These are phyloP conservation scores for Aspergillus kassunensis DNA, from an alignment of 495 filamentous ascomycete genomes.

Conservation along the genomic window DNA sequence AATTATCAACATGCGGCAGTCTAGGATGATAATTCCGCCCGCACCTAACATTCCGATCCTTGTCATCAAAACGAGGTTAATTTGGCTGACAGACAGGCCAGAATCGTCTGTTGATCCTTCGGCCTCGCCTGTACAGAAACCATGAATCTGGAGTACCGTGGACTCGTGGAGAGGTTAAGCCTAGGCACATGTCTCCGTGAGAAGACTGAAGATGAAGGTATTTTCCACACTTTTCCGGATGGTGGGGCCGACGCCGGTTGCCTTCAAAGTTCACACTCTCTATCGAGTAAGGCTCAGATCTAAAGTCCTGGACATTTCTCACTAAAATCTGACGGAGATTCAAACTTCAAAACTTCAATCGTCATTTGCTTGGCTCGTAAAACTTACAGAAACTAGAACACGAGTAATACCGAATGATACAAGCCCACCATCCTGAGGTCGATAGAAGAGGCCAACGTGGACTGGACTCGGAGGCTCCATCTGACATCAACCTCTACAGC, in stretches of 20 bases:
- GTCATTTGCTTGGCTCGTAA: too few species aligned
- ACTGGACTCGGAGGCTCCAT: not conserved
- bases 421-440: too few species aligned
- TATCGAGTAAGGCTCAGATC: too few species aligned
- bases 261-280: constrained; percentile 10
- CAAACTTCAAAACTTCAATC: too few species aligned
- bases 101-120: constrained; percentile 7
- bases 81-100: not conserved
- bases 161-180: too few species aligned
- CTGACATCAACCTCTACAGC: not conserved
- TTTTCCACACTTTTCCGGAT: constrained; percentile 24
- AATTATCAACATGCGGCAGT: not conserved
- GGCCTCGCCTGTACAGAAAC: too few species aligned
- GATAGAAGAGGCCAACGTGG: not conserved
- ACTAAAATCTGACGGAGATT: constrained; percentile 16
- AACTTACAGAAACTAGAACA: too few species aligned
- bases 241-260: constrained; percentile 34
- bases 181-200: too few species aligned
- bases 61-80: constrained; percentile 7
- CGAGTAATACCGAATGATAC: too few species aligned
- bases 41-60: not conserved
- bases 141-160: too few species aligned
- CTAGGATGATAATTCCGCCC: constrained; percentile 6
- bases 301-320: too few species aligned
- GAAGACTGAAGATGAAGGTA: too few species aligned